Evolutionary conservation across 2,329 filamentous ascomycete species (phyloP).

Genomic region (Helotiales sp.): DNA sequence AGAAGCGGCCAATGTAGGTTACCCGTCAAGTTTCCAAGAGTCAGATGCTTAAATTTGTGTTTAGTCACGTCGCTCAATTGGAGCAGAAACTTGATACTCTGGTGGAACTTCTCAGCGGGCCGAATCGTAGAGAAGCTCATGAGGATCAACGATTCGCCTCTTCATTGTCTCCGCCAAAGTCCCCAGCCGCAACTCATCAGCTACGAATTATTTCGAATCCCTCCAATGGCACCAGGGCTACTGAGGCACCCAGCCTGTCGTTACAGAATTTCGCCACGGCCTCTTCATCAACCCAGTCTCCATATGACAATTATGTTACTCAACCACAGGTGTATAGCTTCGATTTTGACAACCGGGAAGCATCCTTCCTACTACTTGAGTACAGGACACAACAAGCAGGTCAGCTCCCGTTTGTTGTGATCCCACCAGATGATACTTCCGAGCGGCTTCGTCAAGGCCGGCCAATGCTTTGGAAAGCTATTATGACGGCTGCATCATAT

Average conservation of each 20-base stretch:
- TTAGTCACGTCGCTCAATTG: constrained; percentile 23
- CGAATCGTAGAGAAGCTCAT: not conserved
- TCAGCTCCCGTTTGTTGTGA: constrained; percentile 28
- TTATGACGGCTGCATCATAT: constrained; percentile 24
- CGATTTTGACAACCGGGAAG: constrained; percentile 5
- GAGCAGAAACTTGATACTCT: constrained; percentile 29
- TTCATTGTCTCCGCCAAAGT: not conserved
- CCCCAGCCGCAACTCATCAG: not conserved
- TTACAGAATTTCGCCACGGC: not conserved
- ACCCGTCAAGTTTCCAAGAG: not conserved
- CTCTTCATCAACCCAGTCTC: not conserved
- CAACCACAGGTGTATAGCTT: constrained; percentile 7
- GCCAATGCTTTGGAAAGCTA: constrained; percentile 28
- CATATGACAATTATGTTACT: not conserved
- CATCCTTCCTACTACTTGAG: constrained; percentile 19
- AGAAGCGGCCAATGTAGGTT: constrained; percentile 18
- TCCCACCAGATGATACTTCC: constrained; percentile 18
- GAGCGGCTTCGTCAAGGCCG: constrained; percentile 20
- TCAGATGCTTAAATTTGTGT: not conserved
- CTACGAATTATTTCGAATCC: not conserved
- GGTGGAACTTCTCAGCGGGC: constrained; percentile 20
- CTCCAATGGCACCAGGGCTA: not conserved
- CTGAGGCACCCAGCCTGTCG: not conserved
- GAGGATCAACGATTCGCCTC: not conserved
- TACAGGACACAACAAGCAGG: constrained; percentile 19